Base-by-base conservation (phyloP, 2,329 filamentous ascomycete genomes). In the Cladophialophora exuberans region DNA sequence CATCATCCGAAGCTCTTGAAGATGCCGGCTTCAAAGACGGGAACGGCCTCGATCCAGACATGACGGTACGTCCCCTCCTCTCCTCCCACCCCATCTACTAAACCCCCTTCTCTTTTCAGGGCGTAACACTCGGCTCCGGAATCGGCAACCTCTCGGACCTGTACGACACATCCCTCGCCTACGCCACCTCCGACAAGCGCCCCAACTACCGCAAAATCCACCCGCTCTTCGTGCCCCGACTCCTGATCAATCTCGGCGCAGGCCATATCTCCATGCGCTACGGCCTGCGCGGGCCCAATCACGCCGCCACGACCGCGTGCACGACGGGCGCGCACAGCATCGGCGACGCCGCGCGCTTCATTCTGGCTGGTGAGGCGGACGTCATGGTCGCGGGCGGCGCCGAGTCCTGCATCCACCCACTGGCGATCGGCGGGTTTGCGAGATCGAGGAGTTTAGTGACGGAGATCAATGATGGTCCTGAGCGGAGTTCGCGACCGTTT, bases 381-480 rank as follows among this genome's bases (percentile, higher is more conserved):
- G 87, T 97, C 51, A 97, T 99, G 91, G 75, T 99, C 6, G 91
- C 94, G n/a, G 94, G 94, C 36, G 93, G 93, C 23, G 85, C 93
- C 6, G 94, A 99, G 72, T 91, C 93, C 0, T 99, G 94, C 70
- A 93, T 99, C 52, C 93, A 99, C 68, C 94, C 94, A 7, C 79
- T 99, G 38, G 89, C 93, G 1, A 88, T 97, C 63, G 90, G 92
- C 5, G 94, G 93, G 5, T 99, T 99, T 67, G 88, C 90, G 20
- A 83, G 91, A 59, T 90, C 92, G 1, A 83, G 93, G 56, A 97
- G 92, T 48, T 76, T 99, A 30, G 87, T 90, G 5, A 96, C 90
- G 0, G 81, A 79, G 3, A 95, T 85, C 75, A 97, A 97, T 67
- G 76, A 88, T 56, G 71, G 79, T 7, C 91, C 93, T 0, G 63